Conservation (phyloP, 78 protist species). For the Chrysochromulina parva region DNA sequence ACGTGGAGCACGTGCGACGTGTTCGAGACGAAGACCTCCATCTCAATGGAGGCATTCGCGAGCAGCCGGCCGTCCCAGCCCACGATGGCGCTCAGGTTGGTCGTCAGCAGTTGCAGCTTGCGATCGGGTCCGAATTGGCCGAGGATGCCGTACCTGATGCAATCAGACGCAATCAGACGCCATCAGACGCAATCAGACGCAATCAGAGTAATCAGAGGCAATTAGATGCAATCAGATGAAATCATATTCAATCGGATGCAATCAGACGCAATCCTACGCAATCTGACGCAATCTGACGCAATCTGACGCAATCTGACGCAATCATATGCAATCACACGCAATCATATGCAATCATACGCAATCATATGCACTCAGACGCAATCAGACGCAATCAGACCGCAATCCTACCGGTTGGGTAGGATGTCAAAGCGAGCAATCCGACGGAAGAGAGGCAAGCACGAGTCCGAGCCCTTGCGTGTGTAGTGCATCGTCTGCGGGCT, state of each 20-base stretch:
- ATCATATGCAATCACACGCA: no score
- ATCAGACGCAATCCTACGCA: no score
- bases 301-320: no score
- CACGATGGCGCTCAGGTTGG: neutral
- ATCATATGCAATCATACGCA: no score
- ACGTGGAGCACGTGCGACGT: neutral
- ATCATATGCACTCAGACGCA: no score
- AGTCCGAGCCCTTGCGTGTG: neutral
- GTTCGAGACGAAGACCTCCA: slow-evolving; percentile 6
- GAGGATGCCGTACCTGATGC: neutral
- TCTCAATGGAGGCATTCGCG: neutral
- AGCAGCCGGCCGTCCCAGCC: neutral
- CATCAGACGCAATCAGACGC: no score
- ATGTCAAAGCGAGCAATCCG: neutral
- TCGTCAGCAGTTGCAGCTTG: neutral
- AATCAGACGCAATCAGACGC: no score
- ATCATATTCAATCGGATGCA: no score
- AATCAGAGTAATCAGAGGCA: no score
- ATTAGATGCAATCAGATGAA: no score
- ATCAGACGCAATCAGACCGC: no score
- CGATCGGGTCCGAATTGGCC: slow-evolving; percentile 23
- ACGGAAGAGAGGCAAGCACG: neutral
- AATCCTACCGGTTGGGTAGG: neutral
- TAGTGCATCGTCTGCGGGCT: neutral
- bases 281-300: no score